A percentile compares a stretch with the other conserved stretches of the same genome.
Conservation (phyloP, 2,329 filamentous ascomycete species). For the Paraphaeosphaeria sporulosa region DNA sequence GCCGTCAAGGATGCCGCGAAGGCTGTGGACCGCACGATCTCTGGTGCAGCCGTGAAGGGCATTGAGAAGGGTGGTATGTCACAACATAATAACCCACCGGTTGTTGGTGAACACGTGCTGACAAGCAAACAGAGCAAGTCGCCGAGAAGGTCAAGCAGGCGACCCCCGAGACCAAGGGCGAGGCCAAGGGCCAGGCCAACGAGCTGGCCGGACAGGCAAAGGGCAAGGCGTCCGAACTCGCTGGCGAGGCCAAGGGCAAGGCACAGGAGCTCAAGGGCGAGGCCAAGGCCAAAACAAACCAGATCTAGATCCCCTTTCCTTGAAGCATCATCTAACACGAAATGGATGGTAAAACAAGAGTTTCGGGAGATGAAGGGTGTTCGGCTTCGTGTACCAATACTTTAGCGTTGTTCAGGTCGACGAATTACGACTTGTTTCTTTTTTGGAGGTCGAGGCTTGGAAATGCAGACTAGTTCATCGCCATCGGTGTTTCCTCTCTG, state of each 20-base stretch:
- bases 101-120: slow-evolving; percentile 17
- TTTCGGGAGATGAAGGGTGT: background rate
- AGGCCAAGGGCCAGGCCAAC: slow-evolving; percentile 48
- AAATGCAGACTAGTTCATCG: background rate
- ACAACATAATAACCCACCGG: background rate
- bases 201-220: slow-evolving; percentile 44
- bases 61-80: slow-evolving; percentile 69
- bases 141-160: slow-evolving; percentile 52
- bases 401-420: background rate
- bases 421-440: background rate
- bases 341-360: background rate
- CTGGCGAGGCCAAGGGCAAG: slow-evolving; percentile 53
- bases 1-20: slow-evolving; percentile 66
- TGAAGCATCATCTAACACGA: background rate
- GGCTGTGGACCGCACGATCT: slow-evolving; percentile 63
- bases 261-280: slow-evolving; percentile 52
- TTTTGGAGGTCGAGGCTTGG: background rate
- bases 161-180: slow-evolving; percentile 33
- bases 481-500: background rate
- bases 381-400: slow-evolving; percentile 11
- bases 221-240: slow-evolving; percentile 50
- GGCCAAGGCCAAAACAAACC: slow-evolving; percentile 50
- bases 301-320: background rate
- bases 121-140: slow-evolving; percentile 57
- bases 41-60: slow-evolving; percentile 65